A percentile compares a stretch with the other conserved stretches of the same genome.
Conservation (phyloP, 2,329 filamentous ascomycete species). For the Cladophialophora bantiana region DNA sequence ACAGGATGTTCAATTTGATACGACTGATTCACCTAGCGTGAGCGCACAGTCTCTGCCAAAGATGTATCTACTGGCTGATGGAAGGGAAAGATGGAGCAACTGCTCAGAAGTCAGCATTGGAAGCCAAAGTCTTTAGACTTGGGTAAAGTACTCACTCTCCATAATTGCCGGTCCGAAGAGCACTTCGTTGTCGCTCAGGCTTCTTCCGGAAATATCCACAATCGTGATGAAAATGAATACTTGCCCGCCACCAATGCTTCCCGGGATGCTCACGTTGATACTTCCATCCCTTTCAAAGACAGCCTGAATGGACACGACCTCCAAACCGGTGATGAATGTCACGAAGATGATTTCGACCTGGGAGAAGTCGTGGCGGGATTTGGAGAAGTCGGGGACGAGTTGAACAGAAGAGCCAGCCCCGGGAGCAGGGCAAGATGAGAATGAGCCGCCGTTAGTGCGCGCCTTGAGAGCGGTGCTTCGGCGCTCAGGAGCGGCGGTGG, state of each 20-base stretch:
- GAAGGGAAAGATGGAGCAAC: constrained; percentile 29
- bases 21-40: neutral
- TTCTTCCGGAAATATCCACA: constrained; percentile 32
- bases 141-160: constrained; percentile 32
- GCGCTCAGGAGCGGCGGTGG: neutral
- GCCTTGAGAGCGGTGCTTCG: constrained; percentile 11
- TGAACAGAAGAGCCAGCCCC: constrained; percentile 31
- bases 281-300: constrained; percentile 19
- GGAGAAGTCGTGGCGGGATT: constrained; percentile 28
- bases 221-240: constrained; percentile 39
- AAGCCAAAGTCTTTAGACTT: neutral
- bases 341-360: constrained; percentile 30
- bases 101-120: constrained; percentile 1
- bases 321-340: constrained; percentile 39
- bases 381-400: constrained; percentile 36
- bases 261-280: constrained; percentile 32
- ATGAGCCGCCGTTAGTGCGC: constrained; percentile 10
- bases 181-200: constrained; percentile 33
- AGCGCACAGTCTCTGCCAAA: neutral
- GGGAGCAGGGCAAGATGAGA: constrained; percentile 24
- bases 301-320: constrained; percentile 32
- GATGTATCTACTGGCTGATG: constrained; percentile 15
- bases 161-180: constrained; percentile 40
- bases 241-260: constrained; percentile 33
- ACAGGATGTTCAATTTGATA: neutral